Base-by-base conservation (phyloP, 139 green algal genomes). In the Pseudopediastrum boryanum region DNA sequence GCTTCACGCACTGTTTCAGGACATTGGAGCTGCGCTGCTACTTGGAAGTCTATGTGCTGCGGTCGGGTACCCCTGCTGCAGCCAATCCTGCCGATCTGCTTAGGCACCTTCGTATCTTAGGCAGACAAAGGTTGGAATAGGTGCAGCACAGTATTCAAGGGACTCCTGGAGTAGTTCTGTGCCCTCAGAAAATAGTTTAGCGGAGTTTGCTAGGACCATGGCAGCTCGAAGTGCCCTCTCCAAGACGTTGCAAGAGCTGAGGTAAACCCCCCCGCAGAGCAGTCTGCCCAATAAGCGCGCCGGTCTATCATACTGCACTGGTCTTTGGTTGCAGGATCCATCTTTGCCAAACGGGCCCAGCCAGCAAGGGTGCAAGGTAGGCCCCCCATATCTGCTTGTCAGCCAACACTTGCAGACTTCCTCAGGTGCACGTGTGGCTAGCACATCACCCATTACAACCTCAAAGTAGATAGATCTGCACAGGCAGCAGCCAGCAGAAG, bases 211-310 rank as follows among this genome's bases (percentile, higher is more conserved):
- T 59, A 56, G 46, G 13, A 16, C 39, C 54, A 78, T 78, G 71
- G 71, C 87, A 36, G 92, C 85, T 89, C 73, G 80, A n/a, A 75
- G 66, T n/a, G 81, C 84, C 27, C 76, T 96, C 3, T 89, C 84
- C 3, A 95, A 91, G 69, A 88, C 86, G 54, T 70, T 96, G 81
- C 92, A 95, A 77, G 92, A 96, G 78, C 68, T 96, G 21, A 92
- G 91, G 91, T 95, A 31, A 13, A 81, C 46, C 42, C 35, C 21
- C 31, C 35, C 9, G 8, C 64, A 38, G 13, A 13, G 51, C 44
- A 46, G 33, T 68, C 66, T 23, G 1, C 43, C 36, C 8, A 31
- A 61, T 71, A 41, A 41, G 36, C 58, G 39, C 8, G 10, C 8
- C 23, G 35, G 12, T 51, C 33, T 29, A 68, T 10, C 3, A 2